These are phyloP conservation scores for Russula compacta DNA, from an alignment of 768 basidiomycete genomes.

Conservation along the genomic window DNA sequence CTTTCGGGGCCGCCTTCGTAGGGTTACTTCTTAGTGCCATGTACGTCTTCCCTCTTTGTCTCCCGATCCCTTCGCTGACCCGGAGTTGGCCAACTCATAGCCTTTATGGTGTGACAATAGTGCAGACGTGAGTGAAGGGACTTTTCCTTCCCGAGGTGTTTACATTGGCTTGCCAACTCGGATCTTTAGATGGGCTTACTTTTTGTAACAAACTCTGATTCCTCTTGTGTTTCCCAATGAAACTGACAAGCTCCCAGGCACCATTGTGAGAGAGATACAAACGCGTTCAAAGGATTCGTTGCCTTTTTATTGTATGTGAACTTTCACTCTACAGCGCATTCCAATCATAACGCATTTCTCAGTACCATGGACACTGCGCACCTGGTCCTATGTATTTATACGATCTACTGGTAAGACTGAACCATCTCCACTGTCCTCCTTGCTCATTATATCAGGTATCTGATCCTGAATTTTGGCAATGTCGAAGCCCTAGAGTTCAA, in stretches of 20 bases:
- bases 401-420: constrained; percentile 37
- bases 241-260: background rate
- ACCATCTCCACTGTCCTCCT: background rate
- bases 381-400: constrained; percentile 34
- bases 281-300: background rate
- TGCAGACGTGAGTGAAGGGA: background rate
- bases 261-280: background rate
- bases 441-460: constrained; percentile 30
- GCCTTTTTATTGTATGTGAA: background rate
- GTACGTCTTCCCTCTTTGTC: background rate
- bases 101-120: background rate
- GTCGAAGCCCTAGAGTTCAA: constrained; percentile 29
- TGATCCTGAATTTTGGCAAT: constrained; percentile 38
- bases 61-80: background rate
- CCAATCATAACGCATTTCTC: background rate
- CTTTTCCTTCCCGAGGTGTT: background rate
- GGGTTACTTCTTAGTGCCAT: background rate
- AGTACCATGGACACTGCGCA: constrained; percentile 39
- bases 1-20: background rate
- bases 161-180: background rate
- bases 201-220: background rate
- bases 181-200: background rate
- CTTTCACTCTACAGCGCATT: too few relatives aligned
- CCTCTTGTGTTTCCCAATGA: too few relatives aligned
- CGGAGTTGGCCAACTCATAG: background rate